Evolutionary conservation across 78 protist genomes (phyloP), one percentile per base, ranked within the genome.

Genomic region (Cavenderia fasciculata): DNA sequence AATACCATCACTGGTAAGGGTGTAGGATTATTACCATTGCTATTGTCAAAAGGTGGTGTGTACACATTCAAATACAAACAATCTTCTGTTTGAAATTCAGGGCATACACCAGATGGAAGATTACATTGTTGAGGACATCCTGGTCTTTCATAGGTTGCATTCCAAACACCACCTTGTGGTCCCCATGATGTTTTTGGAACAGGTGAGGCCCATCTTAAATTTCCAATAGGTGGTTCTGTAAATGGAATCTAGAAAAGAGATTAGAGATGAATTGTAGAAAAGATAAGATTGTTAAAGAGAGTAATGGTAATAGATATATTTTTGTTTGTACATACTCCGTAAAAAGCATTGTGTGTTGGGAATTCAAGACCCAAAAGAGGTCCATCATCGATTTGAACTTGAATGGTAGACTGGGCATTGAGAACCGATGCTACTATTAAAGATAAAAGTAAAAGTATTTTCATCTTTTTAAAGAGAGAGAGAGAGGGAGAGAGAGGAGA

Each of bases 1-100:
- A 89, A 89, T 34, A 89, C 47, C 94, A 89, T 89, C 4, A 89
- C 94, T 31, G 93, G 86, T 57, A 87, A 76, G 21, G 40, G 59
- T n/a, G n/a, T n/a, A n/a, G n/a, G n/a, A n/a, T n/a, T n/a, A n/a
- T n/a, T 59, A 16, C 19, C 27, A 12, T 59, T 47, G 10, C 36
- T 36, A 2, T 25, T 3, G 27, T 62, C 70, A 18, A 27, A 14
- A 14, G 27, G 21, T 57, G 95, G 95, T 27, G 93, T 40, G 49
- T 47, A 92, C 10, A 92, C 92, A 74, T 92, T 57, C 41, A 92
- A 38, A 34, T 69, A 92, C 46, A 92, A 31, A 66, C 95, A 92
- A 43, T 74, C 88, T 31, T 92, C 95, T 4, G 77, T 25, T 12
- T 47, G 29, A 4, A 29, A 4, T 18, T 19, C 12, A 46, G 85